phyloP scores from a whole-genome alignment of 2,329 filamentous ascomycete genomes.

The Seiridium unicorne region DNA sequence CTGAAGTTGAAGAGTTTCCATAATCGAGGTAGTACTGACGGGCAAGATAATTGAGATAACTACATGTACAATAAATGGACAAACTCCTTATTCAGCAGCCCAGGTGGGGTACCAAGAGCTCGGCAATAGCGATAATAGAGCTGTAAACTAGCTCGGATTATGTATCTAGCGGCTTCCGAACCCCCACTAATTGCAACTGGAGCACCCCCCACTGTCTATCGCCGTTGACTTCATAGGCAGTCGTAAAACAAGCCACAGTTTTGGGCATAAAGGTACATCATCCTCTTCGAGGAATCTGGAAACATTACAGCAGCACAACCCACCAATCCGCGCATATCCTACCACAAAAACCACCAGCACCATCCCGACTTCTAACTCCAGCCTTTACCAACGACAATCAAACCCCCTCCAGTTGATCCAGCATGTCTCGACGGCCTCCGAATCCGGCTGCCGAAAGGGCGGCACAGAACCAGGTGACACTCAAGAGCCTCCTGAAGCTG shows the following conservation, averaged over 20 bases:
- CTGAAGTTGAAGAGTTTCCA: neutral
- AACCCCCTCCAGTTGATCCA: constrained; percentile 12
- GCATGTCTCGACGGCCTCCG: constrained; percentile 76
- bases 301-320: neutral
- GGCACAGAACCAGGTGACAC: constrained; percentile 88
- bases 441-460: constrained; percentile 83
- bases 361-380: too few species aligned
- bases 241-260: constrained; percentile 6
- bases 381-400: too few species aligned
- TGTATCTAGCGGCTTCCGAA: neutral
- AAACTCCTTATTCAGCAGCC: too few species aligned
- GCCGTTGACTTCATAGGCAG: neutral
- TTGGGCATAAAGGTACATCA: neutral
- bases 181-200: neutral
- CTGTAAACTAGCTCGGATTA: neutral
- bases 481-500: constrained; percentile 92
- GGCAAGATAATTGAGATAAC: neutral
- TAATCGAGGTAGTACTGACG: too few species aligned
- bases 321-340: neutral
- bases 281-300: neutral
- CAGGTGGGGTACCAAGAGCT: neutral
- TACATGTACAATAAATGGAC: neutral
- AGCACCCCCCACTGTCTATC: neutral
- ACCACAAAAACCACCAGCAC: too few species aligned
- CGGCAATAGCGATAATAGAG: too few species aligned